Conservation (phyloP, 192 early-diverging fungal species). For the Dissophora globulifera region DNA sequence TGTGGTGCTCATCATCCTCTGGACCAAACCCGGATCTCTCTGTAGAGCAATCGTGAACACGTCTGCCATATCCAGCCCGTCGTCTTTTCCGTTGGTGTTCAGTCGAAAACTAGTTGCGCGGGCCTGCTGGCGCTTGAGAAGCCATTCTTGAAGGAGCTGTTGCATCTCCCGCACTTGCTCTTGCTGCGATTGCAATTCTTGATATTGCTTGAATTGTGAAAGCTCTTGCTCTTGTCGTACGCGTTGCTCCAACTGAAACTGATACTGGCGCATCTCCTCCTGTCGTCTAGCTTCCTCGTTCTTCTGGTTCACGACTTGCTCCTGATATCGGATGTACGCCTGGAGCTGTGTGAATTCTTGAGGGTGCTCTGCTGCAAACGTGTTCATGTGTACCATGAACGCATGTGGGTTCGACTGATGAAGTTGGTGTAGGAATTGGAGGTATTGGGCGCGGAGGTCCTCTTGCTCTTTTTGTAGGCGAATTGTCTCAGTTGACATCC, state of each 20-base stretch:
- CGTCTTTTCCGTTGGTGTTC: conserved; percentile 5
- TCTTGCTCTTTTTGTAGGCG: conserved; percentile 49
- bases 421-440: conserved; percentile 41
- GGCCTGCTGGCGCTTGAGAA: conserved; percentile 24
- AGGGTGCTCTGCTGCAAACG: conserved; percentile 39
- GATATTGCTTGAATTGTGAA: conserved; percentile 17
- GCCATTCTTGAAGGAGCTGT: conserved; percentile 39
- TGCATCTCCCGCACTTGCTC: conserved; percentile 32
- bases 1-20: conserved; percentile 25
- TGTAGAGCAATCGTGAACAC: conserved; percentile 47
- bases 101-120: conserved; percentile 13
- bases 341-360: conserved; percentile 48
- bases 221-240: conserved; percentile 35
- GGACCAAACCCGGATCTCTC: conserved; percentile 36
- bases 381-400: conserved; percentile 49
- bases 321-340: conserved; percentile 37
- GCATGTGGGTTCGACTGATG: conserved; percentile 33
- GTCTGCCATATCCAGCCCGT: conserved; percentile 41
- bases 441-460: conserved; percentile 43
- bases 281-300: conserved; percentile 22
- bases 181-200: conserved; percentile 19
- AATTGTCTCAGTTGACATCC: conserved; percentile 36
- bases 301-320: conserved; percentile 25
- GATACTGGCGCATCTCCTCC: conserved; percentile 45
- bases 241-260: conserved; percentile 29